Evolutionary conservation across 2,329 filamentous ascomycete genomes (phyloP), one percentile per base, ranked within the genome.

Genomic region (Leptographium galeiforme): DNA sequence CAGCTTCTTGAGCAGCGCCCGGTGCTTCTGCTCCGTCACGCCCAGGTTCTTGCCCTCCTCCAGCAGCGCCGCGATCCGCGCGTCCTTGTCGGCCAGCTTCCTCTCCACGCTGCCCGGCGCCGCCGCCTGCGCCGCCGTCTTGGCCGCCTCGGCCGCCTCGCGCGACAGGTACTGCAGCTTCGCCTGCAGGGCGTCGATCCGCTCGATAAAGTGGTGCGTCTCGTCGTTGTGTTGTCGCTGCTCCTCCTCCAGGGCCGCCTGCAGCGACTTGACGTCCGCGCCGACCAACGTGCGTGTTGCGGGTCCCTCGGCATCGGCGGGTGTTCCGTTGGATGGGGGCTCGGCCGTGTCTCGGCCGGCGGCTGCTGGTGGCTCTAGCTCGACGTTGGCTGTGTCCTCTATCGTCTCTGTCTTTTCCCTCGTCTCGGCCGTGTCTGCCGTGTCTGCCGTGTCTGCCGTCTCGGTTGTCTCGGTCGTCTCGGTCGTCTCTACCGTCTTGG

Each of bases 21-120:
- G 76, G 58, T 94, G 84, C 63, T 89, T 89, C 67, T 96, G 79
- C 65, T 98, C 93, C 0, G 80, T 86, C 61, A 85, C 87, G 1
- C 89, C 90, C 10, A 97, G 75, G 59, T 85, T 89, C 61, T 93
- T 87, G 0, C 94, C 93, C 70, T 98, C 93, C 61, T 95, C 85
- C 75, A 98, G 86, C 13, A 98, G 72, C 48, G 90, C 72, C 3
- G 90, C 88, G 61, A 97, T 94, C 64, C 87, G 87, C 61, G 91
- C 84, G 61, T 97, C 90, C 63, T 89, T 95, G 62, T 95, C 89
- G 1, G 88, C 86, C 14, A 97, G 67, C 63, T 87, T 89, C 65
- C 84, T 87, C 59, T 95, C 87, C 2, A 74, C 54, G 53, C 82
- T 87, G 7, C 85, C 85, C 0, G 78, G 64, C 2, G 78, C 71